Evolutionary conservation across 2,329 filamentous ascomycete species (phyloP).

Genomic region (Penicillium sp.): DNA sequence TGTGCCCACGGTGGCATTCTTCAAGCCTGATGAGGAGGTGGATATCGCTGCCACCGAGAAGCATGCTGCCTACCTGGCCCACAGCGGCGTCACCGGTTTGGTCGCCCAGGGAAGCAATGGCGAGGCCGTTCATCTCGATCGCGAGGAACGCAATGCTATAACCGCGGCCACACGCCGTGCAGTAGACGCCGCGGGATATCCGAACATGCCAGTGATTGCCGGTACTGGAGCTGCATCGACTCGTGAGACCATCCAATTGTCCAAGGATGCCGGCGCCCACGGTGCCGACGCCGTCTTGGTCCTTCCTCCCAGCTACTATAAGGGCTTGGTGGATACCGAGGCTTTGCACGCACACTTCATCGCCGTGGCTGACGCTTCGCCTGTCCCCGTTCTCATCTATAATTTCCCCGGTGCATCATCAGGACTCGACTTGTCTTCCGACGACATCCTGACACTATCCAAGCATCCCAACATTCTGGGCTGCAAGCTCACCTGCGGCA

Average conservation of each 20-base stretch:
- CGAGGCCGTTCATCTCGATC: conserved; percentile 75
- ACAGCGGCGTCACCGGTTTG: conserved; percentile 69
- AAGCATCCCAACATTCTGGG: conserved; percentile 65
- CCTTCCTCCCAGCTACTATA: conserved; percentile 74
- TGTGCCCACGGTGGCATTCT: conserved; percentile 73
- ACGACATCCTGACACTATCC: conserved; percentile 59
- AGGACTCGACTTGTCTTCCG: conserved; percentile 66
- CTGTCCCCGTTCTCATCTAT: conserved; percentile 67
- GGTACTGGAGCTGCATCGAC: conserved; percentile 73
- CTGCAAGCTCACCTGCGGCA: conserved; percentile 71
- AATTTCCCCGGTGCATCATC: conserved; percentile 69
- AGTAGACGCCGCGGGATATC: conserved; percentile 64
- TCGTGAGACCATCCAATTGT: conserved; percentile 68
- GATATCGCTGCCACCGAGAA: conserved; percentile 61
- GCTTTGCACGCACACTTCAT: conserved; percentile 64
- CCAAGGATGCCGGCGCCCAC: conserved; percentile 64
- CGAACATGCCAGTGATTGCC: conserved; percentile 68
- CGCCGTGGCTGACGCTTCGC: conserved; percentile 59
- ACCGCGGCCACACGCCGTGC: conserved; percentile 68
- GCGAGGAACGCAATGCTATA: conserved; percentile 66
- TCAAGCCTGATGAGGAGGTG: conserved; percentile 64
- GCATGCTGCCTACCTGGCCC: conserved; percentile 65
- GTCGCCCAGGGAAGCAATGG: conserved; percentile 79
- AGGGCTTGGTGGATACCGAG: conserved; percentile 60
- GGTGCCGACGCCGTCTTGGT: conserved; percentile 76